Base-by-base conservation (phyloP, 345 rosid genomes). In the Hibiscus mutabilis region DNA sequence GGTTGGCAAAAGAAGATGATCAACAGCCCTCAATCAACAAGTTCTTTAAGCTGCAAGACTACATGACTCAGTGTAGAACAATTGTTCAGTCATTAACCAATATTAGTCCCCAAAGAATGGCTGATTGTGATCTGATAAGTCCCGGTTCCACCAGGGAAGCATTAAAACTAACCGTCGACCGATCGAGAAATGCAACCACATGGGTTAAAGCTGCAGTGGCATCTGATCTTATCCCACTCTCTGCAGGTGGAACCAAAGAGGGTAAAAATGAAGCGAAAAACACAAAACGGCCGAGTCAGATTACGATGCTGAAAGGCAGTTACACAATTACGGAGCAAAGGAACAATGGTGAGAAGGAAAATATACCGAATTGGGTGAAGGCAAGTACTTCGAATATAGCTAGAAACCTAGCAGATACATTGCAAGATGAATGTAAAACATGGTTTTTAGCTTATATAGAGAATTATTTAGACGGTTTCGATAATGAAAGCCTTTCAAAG, bases 201-300 rank as follows among this genome's bases (percentile, higher is more conserved):
- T 88, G 93, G 87, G 78, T 85, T 61, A 86, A 84, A 86, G 79
- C 87, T 57, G 90, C 91, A 3, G 42, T 86, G 35, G 90, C 84
- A 57, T 83, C 80, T 12, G 88, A 92, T 79, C 89, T 92, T 11
- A 69, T 66, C 64, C 75, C 79, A 19, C 61, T 68, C 73, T 66
- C 83, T 55, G 66, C 73, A 13, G 29, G 61, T 4, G 42, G 57
- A 69, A 57, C 65, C 59, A 57, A 37, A 1, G 76, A 69, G 2
- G 42, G 63, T 12, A 65, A 8, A 5, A 42, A 3, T 12, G 49
- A 42, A 42, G 19, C 46, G 7, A 62, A 77, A 72, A 61, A 21
- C 52, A 42, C 24, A 19, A 70, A 21, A 21, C 73, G 69, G 49
- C 22, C 60, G 14, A 57, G 62, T 2, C 72, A 60, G 6, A 70